phyloP scores from a whole-genome alignment of 176 grass and related monocot genomes.

The Puccinellia tenuiflora region DNA sequence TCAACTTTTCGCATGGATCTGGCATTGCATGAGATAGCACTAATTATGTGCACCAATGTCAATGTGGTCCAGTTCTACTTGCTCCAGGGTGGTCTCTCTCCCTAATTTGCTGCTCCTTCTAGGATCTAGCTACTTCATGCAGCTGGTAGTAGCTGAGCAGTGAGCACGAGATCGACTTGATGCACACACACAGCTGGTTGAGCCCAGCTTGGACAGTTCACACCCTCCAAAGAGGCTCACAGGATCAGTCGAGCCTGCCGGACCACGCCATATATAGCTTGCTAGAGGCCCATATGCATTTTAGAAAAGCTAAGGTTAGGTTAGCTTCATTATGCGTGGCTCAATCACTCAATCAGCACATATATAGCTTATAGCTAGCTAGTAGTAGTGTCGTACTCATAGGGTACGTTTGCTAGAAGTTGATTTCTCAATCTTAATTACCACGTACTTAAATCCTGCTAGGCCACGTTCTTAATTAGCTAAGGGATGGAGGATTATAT shows the following conservation, averaged over 20 bases:
- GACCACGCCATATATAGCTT: not conserved
- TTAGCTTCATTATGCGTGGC: not conserved
- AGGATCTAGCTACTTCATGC: not conserved
- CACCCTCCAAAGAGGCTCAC: not conserved
- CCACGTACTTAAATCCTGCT: too few species aligned
- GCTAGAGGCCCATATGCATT: not conserved
- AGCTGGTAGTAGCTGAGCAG: not conserved
- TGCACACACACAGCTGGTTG: not conserved
- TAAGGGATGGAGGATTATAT: too few species aligned
- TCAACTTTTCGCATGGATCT: not conserved
- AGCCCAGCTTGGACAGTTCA: not conserved
- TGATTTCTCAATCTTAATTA: not conserved
- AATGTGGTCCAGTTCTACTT: not conserved
- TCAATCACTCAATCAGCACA: not conserved
- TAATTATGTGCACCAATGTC: not conserved
- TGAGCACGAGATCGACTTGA: not conserved
- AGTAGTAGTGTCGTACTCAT: not conserved
- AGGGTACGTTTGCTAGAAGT: not conserved
- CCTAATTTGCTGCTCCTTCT: not conserved
- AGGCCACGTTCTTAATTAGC: too few species aligned
- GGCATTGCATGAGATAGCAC: not conserved
- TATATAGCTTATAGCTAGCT: not conserved
- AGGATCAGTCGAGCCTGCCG: not conserved
- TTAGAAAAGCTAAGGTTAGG: not conserved
- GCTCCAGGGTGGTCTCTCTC: not conserved